Evolutionary conservation across 352 stramenopile genomes (phyloP), one percentile per base, ranked within the genome.

Genomic region (Aphanomyces cochlioides): DNA sequence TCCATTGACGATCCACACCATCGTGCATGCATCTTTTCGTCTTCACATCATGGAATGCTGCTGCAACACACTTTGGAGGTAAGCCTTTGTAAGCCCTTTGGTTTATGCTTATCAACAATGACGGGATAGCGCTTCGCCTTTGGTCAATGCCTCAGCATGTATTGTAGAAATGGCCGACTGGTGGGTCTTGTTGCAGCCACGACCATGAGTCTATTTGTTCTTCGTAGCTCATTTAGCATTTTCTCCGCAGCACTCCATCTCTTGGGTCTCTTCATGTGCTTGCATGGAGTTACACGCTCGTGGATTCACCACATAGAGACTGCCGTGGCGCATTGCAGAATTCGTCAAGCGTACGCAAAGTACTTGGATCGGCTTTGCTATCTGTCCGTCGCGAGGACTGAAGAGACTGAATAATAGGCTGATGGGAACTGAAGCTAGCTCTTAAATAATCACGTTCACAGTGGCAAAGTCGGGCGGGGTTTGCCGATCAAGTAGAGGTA

Each of bases 401-500:
- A 53, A 15, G 45, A 53, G 13, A 15, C 45, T 53, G 45, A 19
- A 53, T 19, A 19, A 53, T n/a, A 34, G 8, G n/a, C 8, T 10
- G 8, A 38, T 58, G 50, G 8, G 50, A 58, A 58, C 37, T 38
- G 37, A 58, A 19, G 37, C 50, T 34, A n/a, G 28, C 28, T 28
- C 43, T 50, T 50, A 50, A 61, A 61, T 19, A 61, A 13, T 28
- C 28, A 28, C 28, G 28, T 28, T 39, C 61, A 70, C 3, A 70
- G 38, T 7, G 43, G n/a, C 13, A 70, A 50, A 13, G 59, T 50
- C 7, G 47, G 10, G 19, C 64, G 61, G 13, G 85, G 82, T 28
- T 81, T 84, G 7, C 85, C 85, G 13, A 92, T 83, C 3, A 90
- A 67, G 71, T 89, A 92, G 59, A 92, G 81, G 41, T 85, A 77